These are phyloP conservation scores for Starmerella ratchasimensis DNA, from an alignment of 805 yeast species.

Conservation along the genomic window DNA sequence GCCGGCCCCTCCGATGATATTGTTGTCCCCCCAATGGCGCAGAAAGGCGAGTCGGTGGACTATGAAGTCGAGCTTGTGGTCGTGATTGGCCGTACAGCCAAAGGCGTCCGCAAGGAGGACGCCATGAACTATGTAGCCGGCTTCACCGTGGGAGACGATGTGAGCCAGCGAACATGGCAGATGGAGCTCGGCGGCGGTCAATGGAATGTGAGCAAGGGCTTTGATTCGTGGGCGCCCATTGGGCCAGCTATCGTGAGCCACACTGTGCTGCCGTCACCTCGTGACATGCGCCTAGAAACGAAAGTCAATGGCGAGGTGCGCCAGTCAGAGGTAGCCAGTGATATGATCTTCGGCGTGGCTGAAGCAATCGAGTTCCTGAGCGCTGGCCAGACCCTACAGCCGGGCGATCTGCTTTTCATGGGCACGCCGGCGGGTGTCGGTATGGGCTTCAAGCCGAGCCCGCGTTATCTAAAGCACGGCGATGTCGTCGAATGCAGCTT, in stretches of 20 bases:
- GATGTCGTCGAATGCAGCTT: constrained; percentile 33
- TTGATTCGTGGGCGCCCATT: constrained; percentile 44
- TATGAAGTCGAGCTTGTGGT: constrained; percentile 44
- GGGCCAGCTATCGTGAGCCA: constrained; percentile 40
- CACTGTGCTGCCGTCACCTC: constrained; percentile 21
- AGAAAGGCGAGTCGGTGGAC: constrained; percentile 28
- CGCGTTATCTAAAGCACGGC: constrained; percentile 33
- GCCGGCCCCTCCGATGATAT: constrained; percentile 33
- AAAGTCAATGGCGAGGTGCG: constrained; percentile 36
- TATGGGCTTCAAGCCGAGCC: constrained; percentile 31
- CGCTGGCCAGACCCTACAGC: constrained; percentile 38
- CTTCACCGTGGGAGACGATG: constrained; percentile 42
- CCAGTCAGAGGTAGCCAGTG: constrained; percentile 35
- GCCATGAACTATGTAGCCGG: constrained; percentile 39
- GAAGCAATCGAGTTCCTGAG: constrained; percentile 35
- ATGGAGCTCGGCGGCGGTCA: constrained; percentile 40
- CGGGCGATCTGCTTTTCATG: constrained; percentile 42
- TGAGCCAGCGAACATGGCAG: constrained; percentile 47
- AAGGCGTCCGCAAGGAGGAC: constrained; percentile 31
- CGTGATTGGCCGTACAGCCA: constrained; percentile 39
- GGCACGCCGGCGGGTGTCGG: constrained; percentile 49
- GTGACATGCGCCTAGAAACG: constrained; percentile 29
- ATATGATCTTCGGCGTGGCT: constrained; percentile 36
- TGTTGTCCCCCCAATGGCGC: constrained; percentile 28
- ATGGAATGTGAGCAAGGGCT: constrained; percentile 40